Conservation (phyloP, 2,329 filamentous ascomycete genomes). For the Bipolaris oryzae region DNA sequence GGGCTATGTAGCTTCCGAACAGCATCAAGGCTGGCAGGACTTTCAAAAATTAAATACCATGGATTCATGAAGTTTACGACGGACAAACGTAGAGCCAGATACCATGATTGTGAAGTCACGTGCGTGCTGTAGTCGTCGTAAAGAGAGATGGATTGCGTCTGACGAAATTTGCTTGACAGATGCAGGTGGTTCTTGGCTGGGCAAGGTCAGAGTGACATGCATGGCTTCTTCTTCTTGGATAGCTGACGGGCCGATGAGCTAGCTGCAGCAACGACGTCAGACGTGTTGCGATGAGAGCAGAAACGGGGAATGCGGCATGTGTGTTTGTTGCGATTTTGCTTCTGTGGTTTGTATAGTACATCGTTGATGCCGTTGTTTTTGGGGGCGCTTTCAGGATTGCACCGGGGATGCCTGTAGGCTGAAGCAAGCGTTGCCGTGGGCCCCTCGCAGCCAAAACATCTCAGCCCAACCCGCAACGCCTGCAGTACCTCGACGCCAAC, state of each 20-base stretch:
- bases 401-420: slow-evolving; percentile 16
- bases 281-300: slow-evolving; percentile 1
- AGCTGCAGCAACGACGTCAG: slow-evolving; percentile 21
- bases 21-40: slow-evolving; percentile 30
- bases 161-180: neutral
- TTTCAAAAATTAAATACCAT: slow-evolving; percentile 43
- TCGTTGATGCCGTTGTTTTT: neutral
- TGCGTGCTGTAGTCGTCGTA: neutral
- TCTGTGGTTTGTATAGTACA: neutral
- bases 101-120: neutral
- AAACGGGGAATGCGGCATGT: neutral
- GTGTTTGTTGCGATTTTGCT: neutral
- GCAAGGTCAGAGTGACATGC: slow-evolving; percentile 1
- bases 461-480: slow-evolving; percentile 27
- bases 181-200: slow-evolving; percentile 7
- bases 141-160: neutral
- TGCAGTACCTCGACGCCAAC: slow-evolving; percentile 24
- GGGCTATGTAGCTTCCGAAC: slow-evolving; percentile 40
- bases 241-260: slow-evolving; percentile 18
- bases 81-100: neutral
- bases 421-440: slow-evolving; percentile 19
- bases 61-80: slow-evolving; percentile 39
- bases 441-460: slow-evolving; percentile 25
- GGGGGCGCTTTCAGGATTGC: neutral
- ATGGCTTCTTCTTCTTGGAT: slow-evolving; percentile 12